These are phyloP conservation scores for Cruciata laevipes DNA, from an alignment of 257 asterid genomes.

Conservation along the genomic window DNA sequence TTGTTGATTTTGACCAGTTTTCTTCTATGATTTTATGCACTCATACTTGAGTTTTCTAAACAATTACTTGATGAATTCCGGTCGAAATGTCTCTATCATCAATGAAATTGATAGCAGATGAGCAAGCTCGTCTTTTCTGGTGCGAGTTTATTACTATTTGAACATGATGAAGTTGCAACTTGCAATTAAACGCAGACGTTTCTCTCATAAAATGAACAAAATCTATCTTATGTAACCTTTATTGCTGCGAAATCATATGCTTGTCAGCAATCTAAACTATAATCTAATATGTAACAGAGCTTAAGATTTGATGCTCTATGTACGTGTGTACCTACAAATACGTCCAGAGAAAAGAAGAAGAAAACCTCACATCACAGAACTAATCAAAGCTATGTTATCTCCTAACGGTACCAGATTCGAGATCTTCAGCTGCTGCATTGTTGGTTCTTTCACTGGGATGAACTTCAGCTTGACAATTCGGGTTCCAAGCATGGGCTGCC, in stretches of 20 bases:
- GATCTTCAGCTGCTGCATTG: constrained; percentile 29
- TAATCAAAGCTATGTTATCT: constrained; percentile 15
- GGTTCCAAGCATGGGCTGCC: neutral
- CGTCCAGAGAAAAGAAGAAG: neutral
- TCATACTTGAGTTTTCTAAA: no score
- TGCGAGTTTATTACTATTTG: no score
- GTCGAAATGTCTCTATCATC: no score
- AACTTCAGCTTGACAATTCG: constrained; percentile 24
- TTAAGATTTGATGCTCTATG: constrained; percentile 6
- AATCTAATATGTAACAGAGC: neutral
- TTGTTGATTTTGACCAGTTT: neutral
- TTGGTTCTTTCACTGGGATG: constrained; percentile 29
- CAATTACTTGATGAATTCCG: no score
- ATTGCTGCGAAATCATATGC: neutral
- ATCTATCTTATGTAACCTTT: neutral
- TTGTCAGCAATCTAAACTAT: neutral
- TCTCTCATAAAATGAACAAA: neutral
- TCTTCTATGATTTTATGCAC: neutral
- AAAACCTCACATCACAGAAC: neutral
- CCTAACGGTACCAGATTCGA: constrained; percentile 65
- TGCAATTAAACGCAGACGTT: neutral
- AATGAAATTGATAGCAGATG: no score
- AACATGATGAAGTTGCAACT: neutral
- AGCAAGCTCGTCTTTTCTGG: no score
- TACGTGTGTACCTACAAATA: neutral